A percentile compares a stretch with the other conserved stretches of the same genome.
Evolutionary conservation across 768 basidiomycete genomes (phyloP).

Genomic region (Fomitopsis serialis): DNA sequence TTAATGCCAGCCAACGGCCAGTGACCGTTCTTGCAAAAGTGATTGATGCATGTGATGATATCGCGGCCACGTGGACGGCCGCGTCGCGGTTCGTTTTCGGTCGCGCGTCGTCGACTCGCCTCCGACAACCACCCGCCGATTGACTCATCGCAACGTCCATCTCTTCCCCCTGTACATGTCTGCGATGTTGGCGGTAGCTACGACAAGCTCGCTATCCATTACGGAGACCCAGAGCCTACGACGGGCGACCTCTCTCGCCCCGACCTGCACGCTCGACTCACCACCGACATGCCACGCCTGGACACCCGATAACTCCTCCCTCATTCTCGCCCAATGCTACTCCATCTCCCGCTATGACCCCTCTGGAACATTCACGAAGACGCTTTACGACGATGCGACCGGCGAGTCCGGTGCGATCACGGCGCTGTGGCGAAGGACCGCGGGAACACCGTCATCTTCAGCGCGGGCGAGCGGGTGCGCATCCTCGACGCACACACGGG

Average conservation of each 20-base stretch:
- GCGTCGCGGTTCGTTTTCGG: background rate
- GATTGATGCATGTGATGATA: no score
- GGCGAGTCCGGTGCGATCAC: conserved; percentile 23
- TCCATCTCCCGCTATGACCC: conserved; percentile 51
- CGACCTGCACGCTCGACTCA: conserved; percentile 6
- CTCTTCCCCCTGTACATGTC: background rate
- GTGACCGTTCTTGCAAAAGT: no score
- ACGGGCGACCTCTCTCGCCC: conserved; percentile 22
- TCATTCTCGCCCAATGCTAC: conserved; percentile 47
- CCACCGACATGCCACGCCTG: conserved; percentile 41
- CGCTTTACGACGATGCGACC: conserved; percentile 33
- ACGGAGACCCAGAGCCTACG: conserved; percentile 44
- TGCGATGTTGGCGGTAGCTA: conserved; percentile 51
- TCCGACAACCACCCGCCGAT: background rate
- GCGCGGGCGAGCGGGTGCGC: conserved; percentile 39
- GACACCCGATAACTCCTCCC: conserved; percentile 48
- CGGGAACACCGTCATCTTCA: conserved; percentile 41
- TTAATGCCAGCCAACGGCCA: no score
- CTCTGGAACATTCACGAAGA: conserved; percentile 36
- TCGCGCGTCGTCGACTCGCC: background rate
- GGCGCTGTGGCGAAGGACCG: conserved; percentile 30
- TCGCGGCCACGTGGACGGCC: background rate
- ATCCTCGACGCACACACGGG: conserved; percentile 42
- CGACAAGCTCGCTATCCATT: conserved; percentile 42
- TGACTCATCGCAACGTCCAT: background rate